phyloP scores from a whole-genome alignment of 1,284 basidiomycete species.

The Vanrija sp. region DNA sequence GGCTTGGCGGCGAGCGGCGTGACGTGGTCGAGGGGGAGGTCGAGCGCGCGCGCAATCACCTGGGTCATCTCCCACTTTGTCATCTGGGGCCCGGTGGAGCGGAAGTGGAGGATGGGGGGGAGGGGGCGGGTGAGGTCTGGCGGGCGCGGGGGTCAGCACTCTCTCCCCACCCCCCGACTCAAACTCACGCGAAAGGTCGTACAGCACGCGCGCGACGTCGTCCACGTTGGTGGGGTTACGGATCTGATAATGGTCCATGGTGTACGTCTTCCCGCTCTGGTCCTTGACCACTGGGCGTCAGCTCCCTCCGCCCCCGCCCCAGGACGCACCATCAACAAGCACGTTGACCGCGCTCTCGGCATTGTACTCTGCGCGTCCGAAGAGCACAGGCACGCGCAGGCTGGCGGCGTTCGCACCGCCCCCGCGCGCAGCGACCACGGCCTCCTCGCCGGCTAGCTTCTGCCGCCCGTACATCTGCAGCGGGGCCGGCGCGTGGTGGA shows the following conservation, averaged over 20 bases:
- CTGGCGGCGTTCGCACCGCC: slow-evolving; percentile 38
- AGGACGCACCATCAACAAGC: slow-evolving; percentile 44
- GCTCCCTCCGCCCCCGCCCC: not conserved
- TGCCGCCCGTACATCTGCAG: slow-evolving; percentile 52
- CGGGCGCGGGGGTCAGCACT: not conserved
- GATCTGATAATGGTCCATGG: slow-evolving; percentile 50
- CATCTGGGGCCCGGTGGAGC: slow-evolving; percentile 46
- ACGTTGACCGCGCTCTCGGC: slow-evolving; percentile 52
- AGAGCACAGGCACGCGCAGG: slow-evolving; percentile 50
- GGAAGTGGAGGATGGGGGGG: slow-evolving; percentile 50
- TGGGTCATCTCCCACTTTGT: slow-evolving; percentile 54
- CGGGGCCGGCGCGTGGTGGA: slow-evolving; percentile 49
- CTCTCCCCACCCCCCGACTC: not conserved
- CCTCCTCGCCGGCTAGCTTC: slow-evolving; percentile 44
- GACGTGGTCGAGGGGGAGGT: slow-evolving; percentile 39
- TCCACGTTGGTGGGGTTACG: slow-evolving; percentile 53
- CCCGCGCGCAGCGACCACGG: slow-evolving; percentile 29
- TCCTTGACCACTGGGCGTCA: slow-evolving; percentile 43
- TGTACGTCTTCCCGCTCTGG: slow-evolving; percentile 50
- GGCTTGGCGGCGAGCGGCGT: slow-evolving; percentile 34
- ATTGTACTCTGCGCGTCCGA: slow-evolving; percentile 49
- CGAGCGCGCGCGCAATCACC: slow-evolving; percentile 40
- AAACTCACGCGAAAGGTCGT: slow-evolving; percentile 43
- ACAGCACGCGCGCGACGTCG: slow-evolving; percentile 51
- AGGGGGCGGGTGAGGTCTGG: slow-evolving; percentile 30